Conservation (phyloP, 495 filamentous ascomycete genomes). For the Chaetomium fimeti region DNA sequence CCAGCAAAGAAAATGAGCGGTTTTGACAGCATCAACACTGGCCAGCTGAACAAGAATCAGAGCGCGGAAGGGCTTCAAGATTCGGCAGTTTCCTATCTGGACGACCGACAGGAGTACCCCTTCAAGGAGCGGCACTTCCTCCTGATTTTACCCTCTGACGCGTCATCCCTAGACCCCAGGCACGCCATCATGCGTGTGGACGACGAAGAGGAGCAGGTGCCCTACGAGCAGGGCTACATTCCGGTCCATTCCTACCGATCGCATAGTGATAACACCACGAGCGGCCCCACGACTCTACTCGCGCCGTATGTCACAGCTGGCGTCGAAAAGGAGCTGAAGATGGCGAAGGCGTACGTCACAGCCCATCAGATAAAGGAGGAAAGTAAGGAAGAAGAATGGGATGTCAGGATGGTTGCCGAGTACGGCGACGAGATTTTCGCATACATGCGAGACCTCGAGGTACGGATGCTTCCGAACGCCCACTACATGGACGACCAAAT, state of each 20-base stretch:
- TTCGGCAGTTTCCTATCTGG: no score
- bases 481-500: conserved; percentile 96
- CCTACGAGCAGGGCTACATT: conserved; percentile 76
- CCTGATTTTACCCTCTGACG: no score
- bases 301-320: conserved; percentile 65
- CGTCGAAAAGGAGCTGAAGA: conserved; percentile 63
- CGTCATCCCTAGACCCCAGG: no score
- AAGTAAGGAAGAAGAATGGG: conserved; percentile 81
- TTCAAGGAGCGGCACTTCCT: no score
- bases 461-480: conserved; percentile 75
- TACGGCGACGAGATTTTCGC: no score
- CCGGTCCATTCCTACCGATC: conserved; percentile 71
- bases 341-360: conserved; percentile 67
- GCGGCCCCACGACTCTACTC: conserved; percentile 63
- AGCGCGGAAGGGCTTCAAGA: no score
- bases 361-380: conserved; percentile 53
- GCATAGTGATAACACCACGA: conserved; percentile 80
- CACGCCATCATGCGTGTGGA: conserved; percentile 40
- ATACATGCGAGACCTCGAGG: conserved; percentile 45
- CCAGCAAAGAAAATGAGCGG: no score
- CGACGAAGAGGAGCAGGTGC: conserved; percentile 64
- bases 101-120: no score
- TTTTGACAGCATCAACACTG: no score
- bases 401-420: conserved; percentile 51
- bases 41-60: no score